Evolutionary conservation across 257 asterid genomes (phyloP), one percentile per base, ranked within the genome.

Genomic region (Fraxinus pennsylvanica): DNA sequence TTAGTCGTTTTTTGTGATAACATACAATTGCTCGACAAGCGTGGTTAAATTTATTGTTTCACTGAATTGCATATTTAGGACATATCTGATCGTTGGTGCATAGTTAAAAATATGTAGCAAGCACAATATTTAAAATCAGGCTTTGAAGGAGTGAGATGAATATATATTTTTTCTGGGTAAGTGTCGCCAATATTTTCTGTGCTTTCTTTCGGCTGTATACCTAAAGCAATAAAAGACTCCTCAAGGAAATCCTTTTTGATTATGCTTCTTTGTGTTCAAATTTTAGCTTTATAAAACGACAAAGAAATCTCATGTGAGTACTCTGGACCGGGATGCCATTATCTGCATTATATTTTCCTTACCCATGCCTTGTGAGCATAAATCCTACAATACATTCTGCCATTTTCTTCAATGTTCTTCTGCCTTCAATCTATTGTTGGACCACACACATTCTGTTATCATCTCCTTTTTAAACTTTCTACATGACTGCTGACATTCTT

Each of bases 401-500:
- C 54, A 57, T 73, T 35, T 41, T 77, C 33, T 45, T 76, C 41
- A 76, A 39, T 81, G 36, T 80, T 39, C 36, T 52, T 27, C 65
- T 57, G 43, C 76, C 75, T 76, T 72, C 63, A 74, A 68, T 59
- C 78, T n/a, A 78, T 17, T 41, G 54, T 47, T 5, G 52, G 68
- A 9, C 27, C 22, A 22, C 68, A 6, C 2, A 41, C 30, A 21
- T 25, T 25, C 41, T 47, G 68, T 38, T 57, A 61, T 73, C 14
- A 29, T 68, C 68, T 52, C 32, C 22, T 70, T 70, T 52, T 66
- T 27, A 33, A 47, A 75, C 73, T 50, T 35, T 63, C 61, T 71
- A 12, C 73, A 50, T 63, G 50, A 77, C 47, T 74, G 50, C 74
- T 63, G 74, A 69, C 81, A 79, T 78, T 80, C 29, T 79, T 82